phyloP scores from a whole-genome alignment of 331 rosid species.

The Prunus yedoensis region DNA sequence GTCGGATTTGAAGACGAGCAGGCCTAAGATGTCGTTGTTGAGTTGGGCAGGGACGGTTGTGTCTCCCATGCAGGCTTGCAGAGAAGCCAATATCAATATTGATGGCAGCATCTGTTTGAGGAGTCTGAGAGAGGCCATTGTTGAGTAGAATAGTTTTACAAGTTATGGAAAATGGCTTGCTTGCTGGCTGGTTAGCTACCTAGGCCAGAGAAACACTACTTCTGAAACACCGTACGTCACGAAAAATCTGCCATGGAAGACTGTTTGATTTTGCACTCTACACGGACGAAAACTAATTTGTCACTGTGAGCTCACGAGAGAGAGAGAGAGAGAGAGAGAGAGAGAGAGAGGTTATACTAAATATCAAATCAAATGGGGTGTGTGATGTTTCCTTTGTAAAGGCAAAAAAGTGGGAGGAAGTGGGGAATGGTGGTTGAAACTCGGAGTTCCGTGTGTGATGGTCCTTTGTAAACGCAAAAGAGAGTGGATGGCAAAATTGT shows the following conservation, averaged over 20 bases:
- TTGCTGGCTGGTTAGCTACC: neutral
- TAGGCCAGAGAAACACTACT: neutral
- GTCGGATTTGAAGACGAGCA: slow-evolving; percentile 84
- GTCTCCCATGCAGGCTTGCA: slow-evolving; percentile 37
- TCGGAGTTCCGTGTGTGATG: neutral
- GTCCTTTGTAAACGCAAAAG: neutral
- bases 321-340: neutral
- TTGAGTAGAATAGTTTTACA: neutral
- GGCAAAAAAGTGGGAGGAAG: neutral
- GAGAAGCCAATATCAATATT: slow-evolving; percentile 11
- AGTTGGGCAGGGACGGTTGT: slow-evolving; percentile 36
- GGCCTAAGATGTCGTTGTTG: slow-evolving; percentile 82
- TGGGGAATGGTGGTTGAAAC: neutral
- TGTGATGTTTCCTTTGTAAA: neutral
- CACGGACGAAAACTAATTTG: neutral
- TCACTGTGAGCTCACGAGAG: slow-evolving; percentile 10
- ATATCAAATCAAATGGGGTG: neutral
- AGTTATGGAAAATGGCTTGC: neutral
- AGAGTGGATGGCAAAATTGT: neutral
- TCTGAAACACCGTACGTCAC: neutral
- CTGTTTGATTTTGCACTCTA: slow-evolving; percentile 2
- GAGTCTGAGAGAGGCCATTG: slow-evolving; percentile 20
- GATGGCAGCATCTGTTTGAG: slow-evolving; percentile 21
- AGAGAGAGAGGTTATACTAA: neutral
- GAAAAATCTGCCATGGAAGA: slow-evolving; percentile 6